Conservation (phyloP, 1,284 basidiomycete genomes). For the Lentinus polychrous region DNA sequence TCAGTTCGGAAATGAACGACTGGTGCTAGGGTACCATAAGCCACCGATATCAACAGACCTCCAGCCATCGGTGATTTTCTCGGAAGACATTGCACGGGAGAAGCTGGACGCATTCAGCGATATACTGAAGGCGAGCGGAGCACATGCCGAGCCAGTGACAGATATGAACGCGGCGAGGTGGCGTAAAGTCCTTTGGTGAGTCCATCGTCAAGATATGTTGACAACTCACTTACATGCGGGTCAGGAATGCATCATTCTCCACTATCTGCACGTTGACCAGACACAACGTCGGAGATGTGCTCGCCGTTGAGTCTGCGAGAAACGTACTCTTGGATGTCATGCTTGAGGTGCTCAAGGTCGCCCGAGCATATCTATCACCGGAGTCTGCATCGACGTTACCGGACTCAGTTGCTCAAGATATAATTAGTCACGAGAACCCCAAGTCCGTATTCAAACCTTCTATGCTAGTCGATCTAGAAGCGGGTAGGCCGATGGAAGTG, state of each 20-base stretch:
- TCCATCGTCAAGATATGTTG: not conserved
- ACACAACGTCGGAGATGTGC: slow-evolving; percentile 29
- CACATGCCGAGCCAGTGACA: slow-evolving; percentile 22
- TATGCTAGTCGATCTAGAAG: slow-evolving; percentile 55
- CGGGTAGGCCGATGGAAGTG: slow-evolving; percentile 53
- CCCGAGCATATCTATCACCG: slow-evolving; percentile 24
- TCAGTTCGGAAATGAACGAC: slow-evolving; percentile 26
- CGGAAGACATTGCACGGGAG: slow-evolving; percentile 16
- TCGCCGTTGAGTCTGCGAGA: slow-evolving; percentile 15
- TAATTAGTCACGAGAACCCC: slow-evolving; percentile 22
- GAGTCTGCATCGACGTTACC: slow-evolving; percentile 19
- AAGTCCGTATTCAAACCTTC: slow-evolving; percentile 26
- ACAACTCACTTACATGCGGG: not conserved
- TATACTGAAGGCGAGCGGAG: slow-evolving; percentile 30
- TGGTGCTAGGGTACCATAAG: slow-evolving; percentile 29
- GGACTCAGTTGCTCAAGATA: slow-evolving; percentile 22
- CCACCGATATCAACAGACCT: slow-evolving; percentile 4
- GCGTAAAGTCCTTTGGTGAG: slow-evolving; percentile 38
- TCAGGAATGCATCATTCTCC: slow-evolving; percentile 32
- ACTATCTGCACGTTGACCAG: slow-evolving; percentile 33
- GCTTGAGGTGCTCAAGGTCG: slow-evolving; percentile 26
- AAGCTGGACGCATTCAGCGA: slow-evolving; percentile 25
- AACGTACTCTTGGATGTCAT: slow-evolving; percentile 20
- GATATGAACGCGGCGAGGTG: slow-evolving; percentile 38
- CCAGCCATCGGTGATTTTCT: slow-evolving; percentile 9